These are phyloP conservation scores for Daldinia caldariorum DNA, from an alignment of 495 filamentous ascomycete species.

Conservation along the genomic window DNA sequence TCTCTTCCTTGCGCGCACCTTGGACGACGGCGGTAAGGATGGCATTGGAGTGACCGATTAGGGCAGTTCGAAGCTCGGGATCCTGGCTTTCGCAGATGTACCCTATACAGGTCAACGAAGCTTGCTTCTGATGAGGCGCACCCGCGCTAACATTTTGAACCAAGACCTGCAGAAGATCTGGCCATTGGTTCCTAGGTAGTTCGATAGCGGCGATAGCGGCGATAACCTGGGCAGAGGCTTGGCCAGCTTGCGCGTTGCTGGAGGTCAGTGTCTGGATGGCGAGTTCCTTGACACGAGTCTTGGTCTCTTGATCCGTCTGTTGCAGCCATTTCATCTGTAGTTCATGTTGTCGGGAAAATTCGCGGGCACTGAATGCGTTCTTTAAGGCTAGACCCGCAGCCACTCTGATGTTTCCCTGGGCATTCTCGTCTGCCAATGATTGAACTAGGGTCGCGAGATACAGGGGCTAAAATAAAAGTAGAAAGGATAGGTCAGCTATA, in stretches of 20 bases:
- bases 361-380: conserved; percentile 94
- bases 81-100: conserved; percentile 98
- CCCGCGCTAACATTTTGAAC: conserved; percentile 93
- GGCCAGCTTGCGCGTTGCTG: conserved; percentile 78
- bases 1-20: conserved; percentile 94
- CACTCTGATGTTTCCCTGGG: conserved; percentile 82
- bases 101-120: conserved; percentile 91
- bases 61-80: conserved; percentile 78
- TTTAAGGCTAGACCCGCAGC: conserved; percentile 96
- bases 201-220: conserved; percentile 95
- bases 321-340: conserved; percentile 91
- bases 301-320: conserved; percentile 78
- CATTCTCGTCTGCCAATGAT: conserved; percentile 90
- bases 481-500: conserved; percentile 30
- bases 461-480: conserved; percentile 68
- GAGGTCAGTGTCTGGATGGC: conserved; percentile 85
- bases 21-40: conserved; percentile 98
- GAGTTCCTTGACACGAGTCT: conserved; percentile 85
- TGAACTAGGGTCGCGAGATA: conserved; percentile 91
- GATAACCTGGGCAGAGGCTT: conserved; percentile 92
- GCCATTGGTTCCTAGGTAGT: conserved; percentile 91
- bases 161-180: conserved; percentile 87
- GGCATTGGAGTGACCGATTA: conserved; percentile 90
- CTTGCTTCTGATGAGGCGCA: conserved; percentile 86
- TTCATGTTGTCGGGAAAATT: conserved; percentile 82